Evolutionary conservation across 768 basidiomycete species (phyloP), one percentile per base, ranked within the genome.

Genomic region (Rhodotorula graminis): DNA sequence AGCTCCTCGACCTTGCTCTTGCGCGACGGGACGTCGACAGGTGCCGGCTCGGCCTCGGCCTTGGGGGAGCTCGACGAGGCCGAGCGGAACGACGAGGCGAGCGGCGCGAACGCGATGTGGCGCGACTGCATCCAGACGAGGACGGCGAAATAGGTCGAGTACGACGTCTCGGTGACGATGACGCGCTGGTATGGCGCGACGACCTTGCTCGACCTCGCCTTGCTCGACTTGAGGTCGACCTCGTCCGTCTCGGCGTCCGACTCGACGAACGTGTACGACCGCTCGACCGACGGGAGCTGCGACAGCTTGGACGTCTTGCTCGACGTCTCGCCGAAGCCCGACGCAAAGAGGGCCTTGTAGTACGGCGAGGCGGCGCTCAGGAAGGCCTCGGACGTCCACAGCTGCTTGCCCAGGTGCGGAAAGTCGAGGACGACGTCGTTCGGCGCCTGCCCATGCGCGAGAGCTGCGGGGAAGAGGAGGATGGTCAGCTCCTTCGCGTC

Each of bases 121-220:
- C 58, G 46, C 11, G 61, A 52, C 23, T 53, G 14, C 25, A 67
- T 15, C 47, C 56, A 67, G 37, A 57, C 4, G 55, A 67, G 61
- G 37, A 72, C 65, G 47, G 61, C 65, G 11, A 12, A 33, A 40
- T 67, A 72, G 23, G 71, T 72, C 29, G 47, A 42, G 61, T 40
- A 67, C 0, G 71, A 31, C 14, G 29, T 1, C 6, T 25, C 37
- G 29, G 10, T 31, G 44, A 72, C 40, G 2, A 12, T 21, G 33
- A 57, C 59, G 44, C 11, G 25, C 31, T 50, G 25, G 27, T 31
- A 47, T 0, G 46, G 25, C 23, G 11, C 15, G 47, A 7, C 44
- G 44, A 18, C 44, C 15, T 46, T 12, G 44, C 8, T 44, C 42
- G 9, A 9, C 15, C 42, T 44, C 15, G 11, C 44, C 18, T 12